A percentile compares a stretch with the other conserved stretches of the same genome.
Evolutionary conservation across 2,329 filamentous ascomycete species (phyloP).

Genomic region (Cordyceps cicadae): DNA sequence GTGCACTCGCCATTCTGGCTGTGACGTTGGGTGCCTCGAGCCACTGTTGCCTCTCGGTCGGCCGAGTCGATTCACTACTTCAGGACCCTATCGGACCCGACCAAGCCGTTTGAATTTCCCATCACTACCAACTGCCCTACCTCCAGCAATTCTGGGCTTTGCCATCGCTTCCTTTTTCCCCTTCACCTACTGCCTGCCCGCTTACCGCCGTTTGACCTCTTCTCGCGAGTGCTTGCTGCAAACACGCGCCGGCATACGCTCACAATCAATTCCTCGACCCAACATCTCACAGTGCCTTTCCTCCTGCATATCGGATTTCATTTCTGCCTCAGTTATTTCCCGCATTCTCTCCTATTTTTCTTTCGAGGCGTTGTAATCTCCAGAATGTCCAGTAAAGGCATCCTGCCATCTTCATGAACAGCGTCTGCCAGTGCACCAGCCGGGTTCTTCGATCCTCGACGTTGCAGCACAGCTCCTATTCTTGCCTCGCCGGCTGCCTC

Average conservation of each 20-base stretch:
- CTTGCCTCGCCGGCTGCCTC: neutral
- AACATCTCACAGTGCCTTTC: slow-evolving; percentile 9
- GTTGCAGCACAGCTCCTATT: neutral
- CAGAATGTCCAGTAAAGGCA: neutral
- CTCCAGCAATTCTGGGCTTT: neutral
- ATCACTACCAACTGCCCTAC: neutral
- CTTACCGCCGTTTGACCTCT: neutral
- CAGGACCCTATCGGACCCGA: neutral
- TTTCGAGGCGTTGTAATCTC: neutral
- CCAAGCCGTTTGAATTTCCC: neutral
- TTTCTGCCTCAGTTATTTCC: neutral
- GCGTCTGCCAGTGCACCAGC: slow-evolving; percentile 5
- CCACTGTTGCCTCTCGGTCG: neutral
- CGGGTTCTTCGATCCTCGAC: neutral
- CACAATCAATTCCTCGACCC: neutral
- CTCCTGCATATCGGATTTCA: neutral
- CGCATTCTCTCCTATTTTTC: neutral
- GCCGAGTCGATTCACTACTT: neutral
- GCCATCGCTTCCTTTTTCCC: neutral
- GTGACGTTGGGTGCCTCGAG: slow-evolving; percentile 7
- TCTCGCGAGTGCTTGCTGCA: neutral
- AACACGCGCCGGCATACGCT: neutral
- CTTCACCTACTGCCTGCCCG: neutral
- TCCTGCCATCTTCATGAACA: slow-evolving; percentile 9
- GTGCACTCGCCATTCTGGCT: neutral